phyloP scores from a whole-genome alignment of 768 basidiomycete species.

The Rhodotorula graminis region DNA sequence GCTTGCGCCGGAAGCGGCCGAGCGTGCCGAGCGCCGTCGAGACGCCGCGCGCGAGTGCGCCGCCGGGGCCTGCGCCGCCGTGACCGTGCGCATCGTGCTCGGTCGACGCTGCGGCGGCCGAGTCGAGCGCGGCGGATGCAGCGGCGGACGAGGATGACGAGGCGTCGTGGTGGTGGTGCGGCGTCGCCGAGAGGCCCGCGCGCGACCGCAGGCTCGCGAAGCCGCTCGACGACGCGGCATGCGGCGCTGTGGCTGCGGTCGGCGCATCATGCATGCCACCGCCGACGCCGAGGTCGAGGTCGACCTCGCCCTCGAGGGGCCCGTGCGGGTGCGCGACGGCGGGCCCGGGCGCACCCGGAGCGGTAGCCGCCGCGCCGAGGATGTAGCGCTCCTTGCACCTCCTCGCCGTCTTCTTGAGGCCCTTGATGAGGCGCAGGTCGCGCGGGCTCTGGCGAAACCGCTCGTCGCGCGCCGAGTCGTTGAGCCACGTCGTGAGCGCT shows the following conservation, averaged over 20 bases:
- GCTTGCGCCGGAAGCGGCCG: conserved; percentile 73
- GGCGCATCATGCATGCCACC: too few species aligned
- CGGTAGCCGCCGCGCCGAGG: conserved; percentile 1
- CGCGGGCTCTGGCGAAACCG: conserved; percentile 56
- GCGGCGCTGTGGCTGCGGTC: background rate
- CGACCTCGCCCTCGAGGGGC: conserved; percentile 38
- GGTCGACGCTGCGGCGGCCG: background rate
- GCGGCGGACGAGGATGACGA: too few species aligned
- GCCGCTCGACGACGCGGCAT: background rate
- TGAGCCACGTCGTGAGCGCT: conserved; percentile 72
- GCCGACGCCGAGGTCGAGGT: conserved; percentile 25
- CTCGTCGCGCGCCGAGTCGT: conserved; percentile 64
- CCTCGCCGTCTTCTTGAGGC: conserved; percentile 74
- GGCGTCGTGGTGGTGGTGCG: background rate
- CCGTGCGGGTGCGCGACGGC: background rate
- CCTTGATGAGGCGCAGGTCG: conserved; percentile 70
- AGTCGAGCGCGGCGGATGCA: background rate
- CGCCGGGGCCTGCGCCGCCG: background rate
- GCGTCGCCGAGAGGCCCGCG: background rate
- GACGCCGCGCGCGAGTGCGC: conserved; percentile 61
- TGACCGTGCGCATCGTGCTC: background rate
- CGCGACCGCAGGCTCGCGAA: background rate
- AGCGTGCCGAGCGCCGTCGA: conserved; percentile 76
- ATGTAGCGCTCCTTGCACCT: conserved; percentile 58
- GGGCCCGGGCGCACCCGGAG: background rate